A percentile compares a stretch with the other conserved stretches of the same genome.
phyloP scores from a whole-genome alignment of 257 asterid species.

The Solanum pinnatisectum region DNA sequence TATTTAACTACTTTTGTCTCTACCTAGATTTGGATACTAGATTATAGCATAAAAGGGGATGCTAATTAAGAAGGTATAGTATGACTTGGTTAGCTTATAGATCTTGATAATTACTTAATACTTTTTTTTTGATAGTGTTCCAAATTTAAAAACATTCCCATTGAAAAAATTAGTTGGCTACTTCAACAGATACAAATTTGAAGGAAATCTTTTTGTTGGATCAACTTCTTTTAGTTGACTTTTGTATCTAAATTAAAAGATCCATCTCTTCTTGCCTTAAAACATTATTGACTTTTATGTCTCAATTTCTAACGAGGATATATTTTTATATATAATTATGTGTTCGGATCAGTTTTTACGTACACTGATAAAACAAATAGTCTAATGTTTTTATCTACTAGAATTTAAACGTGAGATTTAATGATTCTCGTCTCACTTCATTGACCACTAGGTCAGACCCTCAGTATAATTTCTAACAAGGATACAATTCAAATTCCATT shows the following conservation, averaged over 20 bases:
- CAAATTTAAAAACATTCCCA: background rate
- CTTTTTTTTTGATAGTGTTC: background rate
- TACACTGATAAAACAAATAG: rapidly evolving
- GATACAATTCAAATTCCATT: background rate
- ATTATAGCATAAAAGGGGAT: background rate
- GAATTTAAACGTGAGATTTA: background rate
- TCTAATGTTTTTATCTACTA: background rate
- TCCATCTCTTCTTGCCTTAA: background rate
- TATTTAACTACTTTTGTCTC: background rate
- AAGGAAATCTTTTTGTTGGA: background rate
- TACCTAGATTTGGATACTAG: background rate
- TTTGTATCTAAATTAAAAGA: background rate
- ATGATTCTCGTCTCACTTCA: rapidly evolving
- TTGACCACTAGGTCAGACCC: background rate
- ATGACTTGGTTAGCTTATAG: background rate
- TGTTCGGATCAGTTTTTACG: rapidly evolving
- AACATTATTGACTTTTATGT: background rate
- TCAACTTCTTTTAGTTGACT: background rate
- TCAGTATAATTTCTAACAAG: background rate
- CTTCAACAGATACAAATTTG: background rate
- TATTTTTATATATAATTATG: background rate
- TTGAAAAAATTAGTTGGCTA: background rate
- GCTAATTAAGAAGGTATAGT: background rate
- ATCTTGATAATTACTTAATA: background rate
- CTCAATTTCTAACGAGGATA: background rate